Evolutionary conservation across 305 asterid species (phyloP).

Genomic region (Rubia occidens): DNA sequence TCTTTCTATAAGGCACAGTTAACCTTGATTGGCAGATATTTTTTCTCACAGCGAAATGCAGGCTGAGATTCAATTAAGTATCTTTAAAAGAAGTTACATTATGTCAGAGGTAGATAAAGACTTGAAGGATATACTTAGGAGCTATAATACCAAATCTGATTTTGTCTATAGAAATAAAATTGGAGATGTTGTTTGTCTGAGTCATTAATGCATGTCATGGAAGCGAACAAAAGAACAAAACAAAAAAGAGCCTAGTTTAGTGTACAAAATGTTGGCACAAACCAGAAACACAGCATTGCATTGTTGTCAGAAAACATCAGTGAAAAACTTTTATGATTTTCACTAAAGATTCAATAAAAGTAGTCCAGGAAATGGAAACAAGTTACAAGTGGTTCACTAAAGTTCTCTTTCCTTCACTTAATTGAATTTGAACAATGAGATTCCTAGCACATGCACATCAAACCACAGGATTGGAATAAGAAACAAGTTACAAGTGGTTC

Average conservation of each 20-base stretch:
- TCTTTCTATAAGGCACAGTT: not conserved
- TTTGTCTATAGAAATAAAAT: not conserved
- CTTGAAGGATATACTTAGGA: not conserved
- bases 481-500: not conserved
- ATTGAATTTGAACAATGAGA: not conserved
- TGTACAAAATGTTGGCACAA: not conserved
- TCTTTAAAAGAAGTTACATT: not conserved
- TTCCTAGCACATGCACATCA: not conserved
- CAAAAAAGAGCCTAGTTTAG: too few relatives aligned
- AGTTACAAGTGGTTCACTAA: not conserved
- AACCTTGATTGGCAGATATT: not conserved
- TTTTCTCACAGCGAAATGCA: not conserved
- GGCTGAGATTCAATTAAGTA: not conserved
- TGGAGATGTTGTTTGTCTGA: not conserved
- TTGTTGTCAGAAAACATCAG: not conserved
- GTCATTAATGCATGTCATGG: not conserved
- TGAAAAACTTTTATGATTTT: not conserved
- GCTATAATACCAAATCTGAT: not conserved
- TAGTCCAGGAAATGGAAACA: not conserved
- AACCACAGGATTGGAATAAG: not conserved
- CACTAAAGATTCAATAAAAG: not conserved
- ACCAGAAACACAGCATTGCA: not conserved
- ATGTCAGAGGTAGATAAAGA: not conserved
- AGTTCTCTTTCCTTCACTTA: not conserved
- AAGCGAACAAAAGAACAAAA: not conserved